Base-by-base conservation (phyloP, 352 stramenopile species). In the Globisporangium lucens region DNA sequence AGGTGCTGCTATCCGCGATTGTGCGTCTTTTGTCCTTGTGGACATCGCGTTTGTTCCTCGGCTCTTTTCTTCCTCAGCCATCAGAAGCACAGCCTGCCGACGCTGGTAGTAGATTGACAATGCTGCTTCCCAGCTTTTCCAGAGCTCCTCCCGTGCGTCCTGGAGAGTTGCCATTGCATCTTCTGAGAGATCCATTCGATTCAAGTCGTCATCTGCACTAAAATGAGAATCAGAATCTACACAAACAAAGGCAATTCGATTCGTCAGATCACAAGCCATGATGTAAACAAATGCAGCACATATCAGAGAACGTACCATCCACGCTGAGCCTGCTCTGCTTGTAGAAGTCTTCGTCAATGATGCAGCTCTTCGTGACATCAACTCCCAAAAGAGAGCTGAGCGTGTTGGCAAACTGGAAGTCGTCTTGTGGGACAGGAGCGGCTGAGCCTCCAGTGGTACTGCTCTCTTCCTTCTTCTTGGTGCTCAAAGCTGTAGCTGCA, bases 311-410 rank as follows among this genome's bases (percentile, higher is more conserved):
- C 55, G 12, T 30, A 36, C 29, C 33, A 9, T 72, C 36, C 17
- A 20, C 47, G 4, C 27, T 33, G 20, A 65, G 66, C 24, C 35
- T 43, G 38, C 22, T 56, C 2, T 64, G 27, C 3, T 63, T 66
- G 63, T 82, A 82, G 41, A 84, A 81, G 24, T 65, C 29, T 4
- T 75, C 63, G 33, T 76, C 77, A 57, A 85, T 69, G 49, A 87
- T 73, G 36, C 63, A 79, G 58, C 77, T 87, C 60, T 67, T 65
- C 30, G 68, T 69, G 36, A 84, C 63, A 56, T 87, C 77, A 12
- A 85, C 46, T 20, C 77, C 77, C 10, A 87, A 29, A 33, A 75
- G 63, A 13, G 38, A 29, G 41, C 56, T 66, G 6, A 77, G 68
- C 56, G 60, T 22, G n/a, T 52, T 63, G 9, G 38, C 43, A 49